These are phyloP conservation scores for Perilla frutescens DNA, from an alignment of 257 asterid species.

Conservation along the genomic window DNA sequence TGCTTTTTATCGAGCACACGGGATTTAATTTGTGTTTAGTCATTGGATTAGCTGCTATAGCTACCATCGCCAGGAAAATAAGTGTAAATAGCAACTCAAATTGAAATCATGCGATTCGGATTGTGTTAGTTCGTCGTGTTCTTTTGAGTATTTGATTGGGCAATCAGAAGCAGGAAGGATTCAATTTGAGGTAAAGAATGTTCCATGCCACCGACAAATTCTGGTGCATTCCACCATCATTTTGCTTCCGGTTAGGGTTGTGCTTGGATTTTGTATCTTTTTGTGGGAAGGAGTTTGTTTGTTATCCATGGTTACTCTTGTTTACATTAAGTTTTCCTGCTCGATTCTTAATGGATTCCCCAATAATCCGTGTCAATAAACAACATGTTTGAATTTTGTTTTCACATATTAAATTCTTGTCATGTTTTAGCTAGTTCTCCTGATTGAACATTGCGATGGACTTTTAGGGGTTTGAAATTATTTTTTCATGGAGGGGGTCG, in stretches of 20 bases:
- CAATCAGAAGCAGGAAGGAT: neutral
- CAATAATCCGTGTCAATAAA: neutral
- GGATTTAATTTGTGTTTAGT: conserved; percentile 29
- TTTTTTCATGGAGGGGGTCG: conserved; percentile 55
- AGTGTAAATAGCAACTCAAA: neutral
- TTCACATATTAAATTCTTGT: neutral
- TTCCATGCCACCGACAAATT: neutral
- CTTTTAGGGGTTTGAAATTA: conserved; percentile 38
- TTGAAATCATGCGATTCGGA: neutral
- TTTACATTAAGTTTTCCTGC: neutral
- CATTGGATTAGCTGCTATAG: conserved; percentile 8
- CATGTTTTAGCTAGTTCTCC: conserved; percentile 11
- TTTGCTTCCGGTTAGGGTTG: neutral
- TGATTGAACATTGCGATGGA: conserved; percentile 28
- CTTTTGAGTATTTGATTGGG: conserved; percentile 30
- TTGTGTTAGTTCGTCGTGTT: conserved; percentile 9
- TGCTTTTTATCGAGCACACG: neutral
- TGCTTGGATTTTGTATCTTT: conserved; percentile 1
- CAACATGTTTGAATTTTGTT: neutral
- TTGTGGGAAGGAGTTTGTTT: conserved; percentile 10
- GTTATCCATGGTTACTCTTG: neutral
- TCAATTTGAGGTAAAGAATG: conserved; percentile 13
- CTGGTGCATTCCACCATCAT: neutral
- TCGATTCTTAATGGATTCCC: conserved; percentile 2
- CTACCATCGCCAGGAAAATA: neutral